A percentile compares a stretch with the other conserved stretches of the same genome.
These are phyloP conservation scores for Echium plantagineum DNA, from an alignment of 257 asterid genomes.

Conservation along the genomic window DNA sequence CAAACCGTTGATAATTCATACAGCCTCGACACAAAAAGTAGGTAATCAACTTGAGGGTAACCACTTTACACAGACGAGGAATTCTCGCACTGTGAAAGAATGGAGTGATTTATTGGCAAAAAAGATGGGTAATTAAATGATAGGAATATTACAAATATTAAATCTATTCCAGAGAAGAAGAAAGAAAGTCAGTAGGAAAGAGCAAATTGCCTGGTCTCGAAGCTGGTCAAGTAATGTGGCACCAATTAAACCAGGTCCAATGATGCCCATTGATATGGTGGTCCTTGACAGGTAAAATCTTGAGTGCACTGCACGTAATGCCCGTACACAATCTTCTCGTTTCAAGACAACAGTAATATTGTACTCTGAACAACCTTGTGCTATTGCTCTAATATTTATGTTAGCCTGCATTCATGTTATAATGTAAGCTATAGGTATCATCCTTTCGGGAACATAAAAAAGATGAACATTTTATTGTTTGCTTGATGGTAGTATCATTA, in stretches of 20 bases:
- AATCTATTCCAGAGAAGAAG: background rate
- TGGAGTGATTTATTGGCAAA: too few relatives aligned
- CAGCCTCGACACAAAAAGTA: too few relatives aligned
- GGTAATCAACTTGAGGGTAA: too few relatives aligned
- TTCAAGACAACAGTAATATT: slow-evolving; percentile 86
- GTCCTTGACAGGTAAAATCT: slow-evolving; percentile 91
- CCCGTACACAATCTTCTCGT: slow-evolving; percentile 89
- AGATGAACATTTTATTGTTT: background rate
- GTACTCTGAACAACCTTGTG: slow-evolving; percentile 98
- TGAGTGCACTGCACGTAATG: slow-evolving; percentile 95
- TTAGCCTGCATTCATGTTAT: slow-evolving; percentile 69
- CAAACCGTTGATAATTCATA: too few relatives aligned
- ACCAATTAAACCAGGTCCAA: slow-evolving; percentile 98
- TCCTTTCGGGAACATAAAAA: background rate
- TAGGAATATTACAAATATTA: background rate
- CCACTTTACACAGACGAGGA: too few relatives aligned
- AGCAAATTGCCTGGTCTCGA: slow-evolving; percentile 61
- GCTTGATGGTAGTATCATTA: background rate
- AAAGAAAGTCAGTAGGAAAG: background rate
- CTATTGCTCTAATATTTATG: slow-evolving; percentile 92
- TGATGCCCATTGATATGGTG: slow-evolving; percentile 84
- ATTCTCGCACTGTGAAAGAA: too few relatives aligned
- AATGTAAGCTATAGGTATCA: slow-evolving; percentile 4
- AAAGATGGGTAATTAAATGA: too few relatives aligned
- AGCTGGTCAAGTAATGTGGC: slow-evolving; percentile 91